phyloP scores from a whole-genome alignment of 768 basidiomycete genomes.

The Trametes cingulata region DNA sequence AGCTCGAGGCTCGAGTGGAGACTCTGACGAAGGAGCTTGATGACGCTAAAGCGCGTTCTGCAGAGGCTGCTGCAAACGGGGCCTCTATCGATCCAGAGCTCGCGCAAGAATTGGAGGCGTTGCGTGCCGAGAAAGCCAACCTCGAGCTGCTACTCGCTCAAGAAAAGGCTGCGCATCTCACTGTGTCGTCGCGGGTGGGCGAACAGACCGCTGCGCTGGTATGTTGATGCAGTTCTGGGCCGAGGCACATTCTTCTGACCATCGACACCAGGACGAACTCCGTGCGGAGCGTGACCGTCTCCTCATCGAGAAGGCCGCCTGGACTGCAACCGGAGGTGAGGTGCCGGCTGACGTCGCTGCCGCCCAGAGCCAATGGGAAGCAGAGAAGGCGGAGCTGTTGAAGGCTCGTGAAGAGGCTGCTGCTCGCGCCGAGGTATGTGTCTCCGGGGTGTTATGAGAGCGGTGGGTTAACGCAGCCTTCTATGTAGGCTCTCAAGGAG shows the following conservation, averaged over 20 bases:
- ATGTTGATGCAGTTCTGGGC: slow-evolving; percentile 18
- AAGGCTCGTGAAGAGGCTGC: slow-evolving; percentile 63
- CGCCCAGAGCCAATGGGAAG: slow-evolving; percentile 48
- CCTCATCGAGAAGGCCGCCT: slow-evolving; percentile 57
- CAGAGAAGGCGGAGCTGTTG: slow-evolving; percentile 58
- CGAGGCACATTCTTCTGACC: neutral
- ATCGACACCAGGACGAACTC: slow-evolving; percentile 46
- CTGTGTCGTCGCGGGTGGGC: slow-evolving; percentile 16
- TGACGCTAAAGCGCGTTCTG: slow-evolving; percentile 38
- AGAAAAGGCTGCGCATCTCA: slow-evolving; percentile 33
- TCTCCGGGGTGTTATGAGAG: neutral
- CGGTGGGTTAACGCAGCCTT: neutral
- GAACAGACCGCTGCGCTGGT: slow-evolving; percentile 36
- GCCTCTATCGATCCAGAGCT: slow-evolving; percentile 30
- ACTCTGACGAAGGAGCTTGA: slow-evolving; percentile 28
- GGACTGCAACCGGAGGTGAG: slow-evolving; percentile 28
- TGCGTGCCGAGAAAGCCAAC: slow-evolving; percentile 40
- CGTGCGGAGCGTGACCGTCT: slow-evolving; percentile 62
- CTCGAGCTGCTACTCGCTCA: slow-evolving; percentile 42
- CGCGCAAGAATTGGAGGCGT: slow-evolving; percentile 34
- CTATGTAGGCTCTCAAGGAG: slow-evolving; percentile 23
- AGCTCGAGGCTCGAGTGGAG: slow-evolving; percentile 26
- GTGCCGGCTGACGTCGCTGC: slow-evolving; percentile 25
- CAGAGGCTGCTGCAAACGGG: slow-evolving; percentile 12
- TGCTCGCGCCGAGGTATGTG: slow-evolving; percentile 55